Evolutionary conservation across 2,329 filamentous ascomycete genomes (phyloP).

Genomic region (Pseudodiploospora longispora): DNA sequence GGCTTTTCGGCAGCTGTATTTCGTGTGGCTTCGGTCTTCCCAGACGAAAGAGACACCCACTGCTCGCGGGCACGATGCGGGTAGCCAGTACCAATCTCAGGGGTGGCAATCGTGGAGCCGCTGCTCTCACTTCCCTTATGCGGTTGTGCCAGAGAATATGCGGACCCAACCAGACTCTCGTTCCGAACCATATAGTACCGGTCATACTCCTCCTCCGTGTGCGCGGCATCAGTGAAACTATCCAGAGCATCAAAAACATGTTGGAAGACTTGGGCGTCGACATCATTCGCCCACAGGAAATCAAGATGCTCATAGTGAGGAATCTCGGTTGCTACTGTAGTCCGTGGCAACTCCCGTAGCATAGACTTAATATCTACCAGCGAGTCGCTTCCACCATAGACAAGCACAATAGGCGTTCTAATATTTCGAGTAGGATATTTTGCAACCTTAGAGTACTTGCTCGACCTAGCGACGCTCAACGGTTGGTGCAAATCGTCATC

Average conservation of each 20-base stretch:
- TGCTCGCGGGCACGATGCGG: constrained; percentile 23
- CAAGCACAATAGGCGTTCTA: constrained; percentile 84
- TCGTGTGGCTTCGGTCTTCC: not conserved
- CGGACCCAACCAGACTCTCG: constrained; percentile 38
- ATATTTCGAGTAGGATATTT: constrained; percentile 97
- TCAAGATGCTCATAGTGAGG: constrained; percentile 94
- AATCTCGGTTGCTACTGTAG: constrained; percentile 80
- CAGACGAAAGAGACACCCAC: not conserved
- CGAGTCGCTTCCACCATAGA: constrained; percentile 91
- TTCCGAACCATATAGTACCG: constrained; percentile 46
- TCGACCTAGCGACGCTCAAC: constrained; percentile 59
- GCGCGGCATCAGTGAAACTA: constrained; percentile 52
- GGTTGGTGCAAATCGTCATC: constrained; percentile 86
- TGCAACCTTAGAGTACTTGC: constrained; percentile 91
- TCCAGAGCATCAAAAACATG: constrained; percentile 87
- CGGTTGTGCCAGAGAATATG: constrained; percentile 15
- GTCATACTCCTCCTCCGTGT: constrained; percentile 53
- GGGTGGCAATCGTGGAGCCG: constrained; percentile 20
- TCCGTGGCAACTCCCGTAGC: constrained; percentile 76
- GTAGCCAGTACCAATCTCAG: not conserved
- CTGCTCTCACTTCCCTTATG: constrained; percentile 29
- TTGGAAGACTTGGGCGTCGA: constrained; percentile 75
- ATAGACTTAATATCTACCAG: constrained; percentile 90
- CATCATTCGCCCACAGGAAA: constrained; percentile 87
- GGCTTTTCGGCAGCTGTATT: not conserved